phyloP scores from a whole-genome alignment of 441 rosid species.

The Gossypium davidsonii region DNA sequence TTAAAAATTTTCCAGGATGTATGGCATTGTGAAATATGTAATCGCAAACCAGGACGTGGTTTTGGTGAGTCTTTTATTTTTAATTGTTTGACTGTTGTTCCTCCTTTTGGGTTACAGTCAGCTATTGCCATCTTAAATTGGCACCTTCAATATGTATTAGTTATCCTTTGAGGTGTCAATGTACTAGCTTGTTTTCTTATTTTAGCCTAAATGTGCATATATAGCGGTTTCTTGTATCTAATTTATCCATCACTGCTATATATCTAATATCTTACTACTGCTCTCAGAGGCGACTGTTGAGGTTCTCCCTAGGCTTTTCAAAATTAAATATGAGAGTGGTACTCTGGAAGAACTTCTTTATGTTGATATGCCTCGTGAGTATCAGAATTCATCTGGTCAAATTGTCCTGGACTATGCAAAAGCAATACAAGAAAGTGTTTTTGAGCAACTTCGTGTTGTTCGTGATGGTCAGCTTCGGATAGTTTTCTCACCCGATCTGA shows the following conservation, averaged over 20 bases:
- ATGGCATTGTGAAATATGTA: constrained; percentile 99
- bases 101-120: background rate
- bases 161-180: background rate
- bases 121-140: background rate
- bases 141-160: background rate
- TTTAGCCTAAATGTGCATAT: background rate
- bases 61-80: constrained; percentile 53
- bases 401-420: constrained; percentile 94
- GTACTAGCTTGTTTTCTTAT: background rate
- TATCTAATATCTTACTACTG: constrained; percentile 18
- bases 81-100: background rate
- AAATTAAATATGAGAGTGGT: constrained; percentile 99
- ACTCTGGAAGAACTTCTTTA: constrained; percentile 92
- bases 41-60: constrained; percentile 97
- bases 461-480: constrained; percentile 96
- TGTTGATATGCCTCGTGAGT: constrained; percentile 96
- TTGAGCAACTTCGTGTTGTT: constrained; percentile 95
- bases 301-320: constrained; percentile 99
- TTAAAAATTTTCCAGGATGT: constrained; percentile 60
- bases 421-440: constrained; percentile 97
- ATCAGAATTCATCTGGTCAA: constrained; percentile 86
- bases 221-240: background rate
- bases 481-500: constrained; percentile 89
- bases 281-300: constrained; percentile 84
- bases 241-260: background rate